Evolutionary conservation across 306 rosid species (phyloP), one percentile per base, ranked within the genome.

Genomic region (Acacia melanoxylon): DNA sequence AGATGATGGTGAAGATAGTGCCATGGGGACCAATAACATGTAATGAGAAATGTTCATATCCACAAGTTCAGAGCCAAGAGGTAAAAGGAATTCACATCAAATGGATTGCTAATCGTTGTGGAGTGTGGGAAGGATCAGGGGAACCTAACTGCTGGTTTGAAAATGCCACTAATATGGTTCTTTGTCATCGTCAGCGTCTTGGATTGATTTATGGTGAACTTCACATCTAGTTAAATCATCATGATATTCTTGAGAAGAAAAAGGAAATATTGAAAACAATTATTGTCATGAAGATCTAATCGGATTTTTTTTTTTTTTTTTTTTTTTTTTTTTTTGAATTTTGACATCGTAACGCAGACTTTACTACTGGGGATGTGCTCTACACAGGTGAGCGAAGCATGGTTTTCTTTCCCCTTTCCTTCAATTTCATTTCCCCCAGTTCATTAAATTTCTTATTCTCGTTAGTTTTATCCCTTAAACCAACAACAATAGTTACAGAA

Each of bases 291-390:
- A 51, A 17, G 59, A 51, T 51, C 59, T 51, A 51, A 51, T 17
- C 8, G 10, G 19, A 6, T 17, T 9, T 51, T 51, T 13, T 17
- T 51, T 1, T 29, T 29, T 29, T 29, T n/a, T n/a, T n/a, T n/a
- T n/a, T n/a, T n/a, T 29, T 1, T 29, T 29, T 29, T 29, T 29
- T 1, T 29, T 29, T 29, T n/a, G n/a, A n/a, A n/a, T n/a, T 51
- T 17, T 19, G 8, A 51, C 19, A 1, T 54, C 2, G 17, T 20
- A 51, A 5, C 58, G 2, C 61, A 54, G 61, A 1, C 25, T 19
- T 54, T 0, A 2, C 0, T 54, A 0, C 2, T 7, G 4, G 10
- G 22, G 0, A 0, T 1, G 11, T 8, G 24, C 2, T 7, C 4
- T 10, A 0, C 20, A 2, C 0, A 17, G 61, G 61, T 54, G 11